A percentile compares a stretch with the other conserved stretches of the same genome.
These are phyloP conservation scores for Phlebopus sp. DNA, from an alignment of 1,284 basidiomycete genomes.

Conservation along the genomic window DNA sequence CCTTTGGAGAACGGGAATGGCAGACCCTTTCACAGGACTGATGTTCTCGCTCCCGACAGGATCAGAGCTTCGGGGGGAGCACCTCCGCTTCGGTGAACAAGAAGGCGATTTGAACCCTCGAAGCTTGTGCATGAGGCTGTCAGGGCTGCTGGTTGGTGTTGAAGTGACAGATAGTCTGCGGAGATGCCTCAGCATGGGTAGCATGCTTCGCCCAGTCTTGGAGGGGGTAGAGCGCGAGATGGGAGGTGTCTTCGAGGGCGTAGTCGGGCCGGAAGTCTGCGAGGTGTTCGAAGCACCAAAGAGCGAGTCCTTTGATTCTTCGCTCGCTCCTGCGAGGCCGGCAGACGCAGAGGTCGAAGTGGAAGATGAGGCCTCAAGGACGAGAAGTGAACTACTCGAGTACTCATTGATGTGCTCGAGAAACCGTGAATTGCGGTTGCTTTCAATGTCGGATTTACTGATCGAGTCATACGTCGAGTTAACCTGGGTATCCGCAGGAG, in stretches of 20 bases:
- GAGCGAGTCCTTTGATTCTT: slow-evolving; percentile 29
- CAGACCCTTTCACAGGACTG: slow-evolving; percentile 27
- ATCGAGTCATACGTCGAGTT: slow-evolving; percentile 15
- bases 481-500: slow-evolving; percentile 11
- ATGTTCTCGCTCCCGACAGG: slow-evolving; percentile 14
- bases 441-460: background rate
- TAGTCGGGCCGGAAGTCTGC: slow-evolving; percentile 18
- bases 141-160: slow-evolving; percentile 4
- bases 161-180: slow-evolving; percentile 22
- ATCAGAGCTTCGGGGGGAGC: slow-evolving; percentile 20
- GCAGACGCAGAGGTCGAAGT: slow-evolving; percentile 10
- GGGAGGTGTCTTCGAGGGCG: slow-evolving; percentile 21
- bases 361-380: slow-evolving; percentile 11
- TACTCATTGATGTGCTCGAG: slow-evolving; percentile 21
- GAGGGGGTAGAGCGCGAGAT: slow-evolving; percentile 3
- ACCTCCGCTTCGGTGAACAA: slow-evolving; percentile 15
- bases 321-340: background rate
- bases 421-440: slow-evolving; percentile 15
- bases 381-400: slow-evolving; percentile 2
- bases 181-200: slow-evolving; percentile 27
- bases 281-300: slow-evolving; percentile 25
- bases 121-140: slow-evolving; percentile 17
- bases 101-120: slow-evolving; percentile 13
- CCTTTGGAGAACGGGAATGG: slow-evolving; percentile 29
- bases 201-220: slow-evolving; percentile 25